Evolutionary conservation across 2,329 filamentous ascomycete species (phyloP).

Genomic region (Colletotrichum gigasporum): DNA sequence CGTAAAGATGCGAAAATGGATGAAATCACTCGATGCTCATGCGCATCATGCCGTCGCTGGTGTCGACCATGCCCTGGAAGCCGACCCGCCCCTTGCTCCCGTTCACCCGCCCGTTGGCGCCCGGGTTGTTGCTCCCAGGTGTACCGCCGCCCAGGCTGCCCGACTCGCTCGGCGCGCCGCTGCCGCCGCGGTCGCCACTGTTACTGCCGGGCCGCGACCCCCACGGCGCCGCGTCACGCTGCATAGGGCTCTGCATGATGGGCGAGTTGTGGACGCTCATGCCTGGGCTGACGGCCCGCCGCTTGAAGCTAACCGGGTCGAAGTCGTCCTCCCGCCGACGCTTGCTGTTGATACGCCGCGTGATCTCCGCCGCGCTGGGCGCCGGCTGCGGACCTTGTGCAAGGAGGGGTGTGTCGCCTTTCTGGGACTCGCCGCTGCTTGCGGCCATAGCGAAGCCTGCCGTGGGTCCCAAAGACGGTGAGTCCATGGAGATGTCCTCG

Average conservation of each 20-base stretch:
- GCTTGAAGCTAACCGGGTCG: slow-evolving; percentile 87
- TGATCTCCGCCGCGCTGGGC: slow-evolving; percentile 77
- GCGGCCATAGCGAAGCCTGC: slow-evolving; percentile 42
- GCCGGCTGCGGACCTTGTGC: slow-evolving; percentile 47
- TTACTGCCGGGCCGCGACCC: slow-evolving; percentile 75
- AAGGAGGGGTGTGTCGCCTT: slow-evolving; percentile 49
- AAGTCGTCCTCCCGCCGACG: slow-evolving; percentile 92
- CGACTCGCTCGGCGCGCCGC: slow-evolving; percentile 62
- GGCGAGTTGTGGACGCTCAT: slow-evolving; percentile 93
- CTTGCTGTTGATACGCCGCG: slow-evolving; percentile 81
- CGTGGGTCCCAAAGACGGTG: slow-evolving; percentile 58
- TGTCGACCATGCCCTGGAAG: slow-evolving; percentile 93
- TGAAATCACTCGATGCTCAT: slow-evolving; percentile 87
- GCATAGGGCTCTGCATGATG: slow-evolving; percentile 83
- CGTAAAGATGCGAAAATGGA: not conserved
- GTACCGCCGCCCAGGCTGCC: slow-evolving; percentile 47
- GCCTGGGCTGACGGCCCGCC: slow-evolving; percentile 89
- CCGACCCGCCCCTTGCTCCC: slow-evolving; percentile 72
- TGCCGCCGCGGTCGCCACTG: slow-evolving; percentile 59
- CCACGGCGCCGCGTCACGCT: slow-evolving; percentile 77
- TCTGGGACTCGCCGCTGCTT: slow-evolving; percentile 32
- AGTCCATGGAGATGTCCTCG: slow-evolving; percentile 79
- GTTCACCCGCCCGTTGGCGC: slow-evolving; percentile 55
- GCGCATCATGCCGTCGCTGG: slow-evolving; percentile 94
- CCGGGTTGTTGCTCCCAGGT: slow-evolving; percentile 38